Conservation (phyloP, 345 rosid species). For the Sisymbrium altissimum region DNA sequence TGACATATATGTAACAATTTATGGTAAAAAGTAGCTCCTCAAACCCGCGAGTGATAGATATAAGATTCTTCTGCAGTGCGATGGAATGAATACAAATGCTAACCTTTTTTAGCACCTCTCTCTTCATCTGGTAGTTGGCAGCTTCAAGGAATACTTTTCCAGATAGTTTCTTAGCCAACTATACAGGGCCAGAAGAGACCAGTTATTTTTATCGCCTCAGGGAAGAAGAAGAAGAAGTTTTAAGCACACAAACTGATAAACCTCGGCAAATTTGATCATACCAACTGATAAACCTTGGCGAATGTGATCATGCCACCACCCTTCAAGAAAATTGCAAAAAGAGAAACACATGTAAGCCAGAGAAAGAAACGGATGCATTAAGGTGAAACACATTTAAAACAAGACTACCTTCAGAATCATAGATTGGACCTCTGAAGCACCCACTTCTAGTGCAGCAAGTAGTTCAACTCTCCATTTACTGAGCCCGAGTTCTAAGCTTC, state of each 20-base stretch:
- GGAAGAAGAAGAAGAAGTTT: slow-evolving; percentile 7
- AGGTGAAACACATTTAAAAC: neutral
- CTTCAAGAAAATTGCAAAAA: slow-evolving; percentile 36
- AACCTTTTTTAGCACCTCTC: slow-evolving; percentile 75
- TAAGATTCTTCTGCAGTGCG: neutral
- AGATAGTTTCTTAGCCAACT: slow-evolving; percentile 62
- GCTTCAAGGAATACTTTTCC: slow-evolving; percentile 71
- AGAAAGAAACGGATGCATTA: neutral
- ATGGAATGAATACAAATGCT: slow-evolving; percentile 6
- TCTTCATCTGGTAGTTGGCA: slow-evolving; percentile 81
- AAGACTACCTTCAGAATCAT: slow-evolving; percentile 65
- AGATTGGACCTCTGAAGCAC: slow-evolving; percentile 60
- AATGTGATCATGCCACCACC: slow-evolving; percentile 74
- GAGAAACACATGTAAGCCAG: neutral
- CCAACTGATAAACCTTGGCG: slow-evolving; percentile 73
- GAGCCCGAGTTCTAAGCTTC: slow-evolving; percentile 64
- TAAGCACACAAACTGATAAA: slow-evolving; percentile 37
- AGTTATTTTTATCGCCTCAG: slow-evolving; percentile 1
- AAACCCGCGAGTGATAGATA: neutral
- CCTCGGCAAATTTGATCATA: slow-evolving; percentile 61
- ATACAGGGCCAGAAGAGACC: slow-evolving; percentile 26
- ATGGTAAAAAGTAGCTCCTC: neutral
- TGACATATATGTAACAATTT: neutral
- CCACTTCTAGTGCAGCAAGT: slow-evolving; percentile 55
- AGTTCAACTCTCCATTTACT: slow-evolving; percentile 64